Evolutionary conservation across 1,139 yeast species (phyloP), one percentile per base, ranked within the genome.

Genomic region (Scheffersomyces insectosa): DNA sequence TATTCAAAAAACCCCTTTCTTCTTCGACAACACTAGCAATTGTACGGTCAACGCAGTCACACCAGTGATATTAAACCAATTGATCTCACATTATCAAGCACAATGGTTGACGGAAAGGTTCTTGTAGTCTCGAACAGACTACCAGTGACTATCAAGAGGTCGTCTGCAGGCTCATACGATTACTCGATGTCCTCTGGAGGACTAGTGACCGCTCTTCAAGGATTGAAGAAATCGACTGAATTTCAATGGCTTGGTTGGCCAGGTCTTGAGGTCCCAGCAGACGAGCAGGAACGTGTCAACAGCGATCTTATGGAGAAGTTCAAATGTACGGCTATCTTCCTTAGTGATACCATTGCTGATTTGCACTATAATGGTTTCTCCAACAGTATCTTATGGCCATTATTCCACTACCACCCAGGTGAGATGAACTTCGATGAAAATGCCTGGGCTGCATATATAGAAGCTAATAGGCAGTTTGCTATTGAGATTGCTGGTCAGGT

Each of bases 201-300:
- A 1, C 77, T 95, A 41, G 99, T 95, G 28, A 89, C 98, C 1
- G 99, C 98, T 0, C 71, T 95, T 36, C 96, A 91, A 56, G 98
- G 99, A 0, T 71, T 95, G 44, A 88, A 89, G 63, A 88, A 88
- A 56, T 70, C 85, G 10, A 84, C 93, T 11, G 85, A 87, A 47
- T 93, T 93, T 67, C 95, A 88, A 62, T 95, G 99, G 99, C 83
- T 88, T 56, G 99, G 99, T 14, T 95, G 99, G 99, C 97, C 98
- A 1, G 80, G 97, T 1, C 70, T 90, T 57, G 97, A 90, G 57
- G 76, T 95, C 7, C 96, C 96, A 2, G 87, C 75, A 27, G 77
- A 76, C 34, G 97, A 90, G 53, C 85, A 85, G 60, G 78, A 66
- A 0, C 69, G 72, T 44, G 96, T 95, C 42, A 82, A 82, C 47